Conservation (phyloP, 2,329 filamentous ascomycete genomes). For the Calonectria henricotiae region DNA sequence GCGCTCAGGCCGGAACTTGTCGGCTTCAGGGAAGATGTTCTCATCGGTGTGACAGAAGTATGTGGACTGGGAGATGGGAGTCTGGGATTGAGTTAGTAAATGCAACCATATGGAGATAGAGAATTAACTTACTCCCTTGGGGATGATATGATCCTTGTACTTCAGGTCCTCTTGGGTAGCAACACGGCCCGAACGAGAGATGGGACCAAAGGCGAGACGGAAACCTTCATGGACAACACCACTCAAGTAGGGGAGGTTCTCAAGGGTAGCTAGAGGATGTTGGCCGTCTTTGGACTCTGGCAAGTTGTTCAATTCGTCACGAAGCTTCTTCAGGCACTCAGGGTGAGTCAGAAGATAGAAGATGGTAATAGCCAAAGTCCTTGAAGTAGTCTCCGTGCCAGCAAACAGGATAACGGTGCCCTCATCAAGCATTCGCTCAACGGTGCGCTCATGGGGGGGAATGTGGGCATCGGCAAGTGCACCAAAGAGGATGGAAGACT, state of each 20-base stretch:
- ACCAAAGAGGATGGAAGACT: constrained; percentile 14
- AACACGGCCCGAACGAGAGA: constrained; percentile 1
- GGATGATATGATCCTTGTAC: constrained; percentile 3
- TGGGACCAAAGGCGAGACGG: constrained; percentile 14
- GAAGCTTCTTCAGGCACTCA: constrained; percentile 13
- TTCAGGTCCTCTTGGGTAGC: constrained; percentile 10
- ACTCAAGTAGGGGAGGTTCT: constrained; percentile 9
- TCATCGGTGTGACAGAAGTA: constrained; percentile 13
- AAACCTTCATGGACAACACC: constrained; percentile 14
- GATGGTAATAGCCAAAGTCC: constrained; percentile 13
- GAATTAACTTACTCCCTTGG: constrained; percentile 16
- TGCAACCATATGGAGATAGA: background rate
- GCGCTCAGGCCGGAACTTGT: constrained; percentile 11
- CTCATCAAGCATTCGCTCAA: constrained; percentile 17
- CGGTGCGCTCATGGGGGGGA: constrained; percentile 4
- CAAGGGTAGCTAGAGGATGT: constrained; percentile 5
- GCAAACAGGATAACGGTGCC: constrained; percentile 9
- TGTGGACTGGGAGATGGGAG: constrained; percentile 11
- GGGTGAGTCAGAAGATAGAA: constrained; percentile 15
- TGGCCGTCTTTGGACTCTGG: constrained; percentile 5
- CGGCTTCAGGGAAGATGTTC: constrained; percentile 6
- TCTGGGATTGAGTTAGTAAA: constrained; percentile 10
- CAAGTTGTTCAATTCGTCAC: constrained; percentile 5
- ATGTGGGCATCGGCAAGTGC: constrained; percentile 12
- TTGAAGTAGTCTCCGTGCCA: constrained; percentile 14